Conservation (phyloP, 192 early-diverging fungal species). For the Coemansia furcata region DNA sequence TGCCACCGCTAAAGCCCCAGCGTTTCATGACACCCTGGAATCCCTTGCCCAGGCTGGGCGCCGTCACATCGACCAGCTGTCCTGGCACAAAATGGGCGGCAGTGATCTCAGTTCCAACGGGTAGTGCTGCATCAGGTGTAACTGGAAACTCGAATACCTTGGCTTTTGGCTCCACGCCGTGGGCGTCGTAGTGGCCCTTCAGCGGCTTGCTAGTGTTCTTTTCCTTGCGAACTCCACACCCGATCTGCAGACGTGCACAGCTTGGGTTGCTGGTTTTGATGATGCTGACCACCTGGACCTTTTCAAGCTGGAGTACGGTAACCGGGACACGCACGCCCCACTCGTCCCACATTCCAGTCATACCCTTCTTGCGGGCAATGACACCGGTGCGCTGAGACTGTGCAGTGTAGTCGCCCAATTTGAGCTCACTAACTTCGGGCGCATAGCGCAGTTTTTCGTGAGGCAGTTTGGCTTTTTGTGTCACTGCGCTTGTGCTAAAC, state of each 20-base stretch:
- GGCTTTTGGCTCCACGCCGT: slow-evolving; percentile 72
- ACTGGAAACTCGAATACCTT: slow-evolving; percentile 82
- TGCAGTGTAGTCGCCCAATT: slow-evolving; percentile 35
- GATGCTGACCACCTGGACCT: slow-evolving; percentile 67
- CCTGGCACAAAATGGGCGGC: slow-evolving; percentile 94
- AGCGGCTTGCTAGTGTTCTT: slow-evolving; percentile 71
- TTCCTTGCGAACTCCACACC: slow-evolving; percentile 57
- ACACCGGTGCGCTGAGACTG: slow-evolving; percentile 71
- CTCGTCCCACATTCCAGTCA: slow-evolving; percentile 92
- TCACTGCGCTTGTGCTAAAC: slow-evolving; percentile 24
- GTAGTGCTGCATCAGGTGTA: slow-evolving; percentile 76
- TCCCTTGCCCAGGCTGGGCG: slow-evolving; percentile 86
- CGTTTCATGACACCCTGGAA: slow-evolving; percentile 98
- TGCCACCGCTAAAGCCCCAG: slow-evolving; percentile 85
- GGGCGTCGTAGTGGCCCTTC: slow-evolving; percentile 70
- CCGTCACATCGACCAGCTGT: slow-evolving; percentile 90
- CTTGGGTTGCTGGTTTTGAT: slow-evolving; percentile 38
- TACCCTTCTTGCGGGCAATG: slow-evolving; percentile 91
- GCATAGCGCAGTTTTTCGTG: slow-evolving; percentile 42
- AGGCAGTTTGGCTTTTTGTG: slow-evolving; percentile 32
- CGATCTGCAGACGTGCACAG: slow-evolving; percentile 61
- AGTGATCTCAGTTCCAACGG: slow-evolving; percentile 61
- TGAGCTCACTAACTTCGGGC: slow-evolving; percentile 29
- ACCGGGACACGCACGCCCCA: slow-evolving; percentile 88
- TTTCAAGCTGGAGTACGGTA: slow-evolving; percentile 75